phyloP scores from a whole-genome alignment of 2,329 filamentous ascomycete genomes.

The Beauveria caledonica region DNA sequence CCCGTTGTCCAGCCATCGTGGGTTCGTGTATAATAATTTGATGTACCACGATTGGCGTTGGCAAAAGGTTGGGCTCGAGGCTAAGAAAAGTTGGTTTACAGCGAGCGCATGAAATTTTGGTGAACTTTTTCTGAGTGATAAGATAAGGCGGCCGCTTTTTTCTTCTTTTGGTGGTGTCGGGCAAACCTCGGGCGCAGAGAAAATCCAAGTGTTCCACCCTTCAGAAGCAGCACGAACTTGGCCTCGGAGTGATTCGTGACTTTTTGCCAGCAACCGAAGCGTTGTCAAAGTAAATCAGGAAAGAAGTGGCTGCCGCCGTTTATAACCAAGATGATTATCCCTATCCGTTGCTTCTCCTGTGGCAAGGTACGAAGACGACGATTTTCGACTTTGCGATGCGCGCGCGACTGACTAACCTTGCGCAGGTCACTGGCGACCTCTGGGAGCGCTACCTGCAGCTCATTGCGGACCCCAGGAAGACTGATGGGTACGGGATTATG shows the following conservation, averaged over 20 bases:
- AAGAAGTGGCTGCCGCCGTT: not conserved
- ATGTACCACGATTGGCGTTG: constrained; percentile 1
- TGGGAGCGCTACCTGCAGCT: constrained; percentile 94
- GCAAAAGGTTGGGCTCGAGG: constrained; percentile 2
- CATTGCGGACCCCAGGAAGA: constrained; percentile 63
- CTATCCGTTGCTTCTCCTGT: constrained; percentile 96
- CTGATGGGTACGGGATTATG: constrained; percentile 55
- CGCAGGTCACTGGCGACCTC: constrained; percentile 87
- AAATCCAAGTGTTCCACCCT: constrained; percentile 2
- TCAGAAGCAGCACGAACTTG: not conserved
- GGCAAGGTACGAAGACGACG: constrained; percentile 69
- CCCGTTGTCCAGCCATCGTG: constrained; percentile 29
- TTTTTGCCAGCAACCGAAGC: not conserved
- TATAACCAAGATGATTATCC: constrained; percentile 82
- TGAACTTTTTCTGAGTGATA: constrained; percentile 33
- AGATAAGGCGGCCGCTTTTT: constrained; percentile 25
- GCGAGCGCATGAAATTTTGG: constrained; percentile 30
- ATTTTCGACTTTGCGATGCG: constrained; percentile 8
- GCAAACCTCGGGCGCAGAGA: constrained; percentile 21
- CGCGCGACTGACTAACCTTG: constrained; percentile 22
- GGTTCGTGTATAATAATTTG: not conserved
- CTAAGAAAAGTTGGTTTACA: constrained; percentile 13
- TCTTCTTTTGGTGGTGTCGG: constrained; percentile 15
- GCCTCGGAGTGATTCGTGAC: not conserved
- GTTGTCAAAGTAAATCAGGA: not conserved